A percentile compares a stretch with the other conserved stretches of the same genome.
Conservation (phyloP, 2,329 filamentous ascomycete species). For the Colletotrichum noveboracense region DNA sequence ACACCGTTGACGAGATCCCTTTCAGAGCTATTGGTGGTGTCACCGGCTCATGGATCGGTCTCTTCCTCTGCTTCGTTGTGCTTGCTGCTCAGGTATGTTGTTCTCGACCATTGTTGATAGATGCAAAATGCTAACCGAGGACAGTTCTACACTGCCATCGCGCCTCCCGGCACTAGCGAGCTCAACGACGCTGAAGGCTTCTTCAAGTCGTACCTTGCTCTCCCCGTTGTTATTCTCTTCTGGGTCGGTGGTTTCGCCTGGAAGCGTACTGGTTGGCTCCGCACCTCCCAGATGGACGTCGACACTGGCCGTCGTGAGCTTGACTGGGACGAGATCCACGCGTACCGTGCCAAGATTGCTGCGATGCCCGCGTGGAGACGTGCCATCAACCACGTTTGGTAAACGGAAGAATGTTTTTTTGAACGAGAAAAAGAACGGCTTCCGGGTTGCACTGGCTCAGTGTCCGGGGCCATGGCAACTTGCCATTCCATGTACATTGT, state of each 20-base stretch:
- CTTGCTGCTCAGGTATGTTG: constrained; percentile 43
- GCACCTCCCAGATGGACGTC: constrained; percentile 68
- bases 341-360: constrained; percentile 54
- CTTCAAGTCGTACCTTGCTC: constrained; percentile 60
- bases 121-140: neutral
- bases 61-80: constrained; percentile 59
- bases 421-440: neutral
- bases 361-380: constrained; percentile 56
- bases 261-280: constrained; percentile 69
- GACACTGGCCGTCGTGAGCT: constrained; percentile 69
- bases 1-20: constrained; percentile 66
- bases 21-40: constrained; percentile 67
- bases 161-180: constrained; percentile 35
- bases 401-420: neutral
- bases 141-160: constrained; percentile 57
- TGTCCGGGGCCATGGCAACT: neutral
- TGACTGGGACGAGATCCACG: constrained; percentile 69
- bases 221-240: constrained; percentile 59
- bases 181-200: constrained; percentile 50
- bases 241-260: constrained; percentile 64
- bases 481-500: neutral
- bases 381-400: neutral
- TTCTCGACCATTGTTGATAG: too few relatives aligned
- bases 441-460: neutral
- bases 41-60: constrained; percentile 65